phyloP scores from a whole-genome alignment of 2,329 filamentous ascomycete species.

The Fusarium veterinarium region DNA sequence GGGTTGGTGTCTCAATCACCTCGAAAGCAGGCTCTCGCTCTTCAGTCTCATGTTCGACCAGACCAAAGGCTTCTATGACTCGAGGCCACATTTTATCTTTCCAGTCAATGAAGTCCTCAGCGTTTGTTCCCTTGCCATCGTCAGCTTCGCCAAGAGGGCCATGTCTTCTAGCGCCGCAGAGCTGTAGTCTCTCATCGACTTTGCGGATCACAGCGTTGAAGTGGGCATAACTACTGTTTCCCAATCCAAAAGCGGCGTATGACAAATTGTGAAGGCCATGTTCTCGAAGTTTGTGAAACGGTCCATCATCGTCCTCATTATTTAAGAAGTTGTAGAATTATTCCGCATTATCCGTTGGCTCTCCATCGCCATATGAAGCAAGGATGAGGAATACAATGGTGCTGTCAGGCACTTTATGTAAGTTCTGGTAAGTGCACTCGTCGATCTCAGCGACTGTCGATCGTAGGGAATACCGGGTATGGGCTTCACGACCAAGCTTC shows the following conservation, averaged over 20 bases:
- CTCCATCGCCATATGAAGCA: not conserved
- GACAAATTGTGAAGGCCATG: not conserved
- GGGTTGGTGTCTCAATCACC: fast-evolving
- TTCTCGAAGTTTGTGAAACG: not conserved
- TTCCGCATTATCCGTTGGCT: not conserved
- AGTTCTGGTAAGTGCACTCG: not conserved
- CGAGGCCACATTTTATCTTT: not conserved
- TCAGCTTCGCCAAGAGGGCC: not conserved
- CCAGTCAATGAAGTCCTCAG: not conserved
- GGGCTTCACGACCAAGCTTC: not conserved
- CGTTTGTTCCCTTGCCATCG: not conserved
- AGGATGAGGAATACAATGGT: fast-evolving
- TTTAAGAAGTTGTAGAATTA: not conserved
- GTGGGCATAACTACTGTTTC: not conserved
- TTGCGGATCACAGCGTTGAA: not conserved
- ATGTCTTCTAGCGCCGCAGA: fast-evolving
- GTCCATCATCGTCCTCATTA: not conserved
- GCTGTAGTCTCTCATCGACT: not conserved
- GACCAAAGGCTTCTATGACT: fast-evolving
- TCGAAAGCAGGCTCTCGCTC: not conserved
- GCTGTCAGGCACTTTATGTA: not conserved
- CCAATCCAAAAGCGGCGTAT: not conserved
- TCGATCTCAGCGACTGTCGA: not conserved
- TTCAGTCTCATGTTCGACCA: not conserved
- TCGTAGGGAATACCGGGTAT: not conserved